These are phyloP conservation scores for Penicillium verrucosum DNA, from an alignment of 2,329 filamentous ascomycete genomes.

Conservation along the genomic window DNA sequence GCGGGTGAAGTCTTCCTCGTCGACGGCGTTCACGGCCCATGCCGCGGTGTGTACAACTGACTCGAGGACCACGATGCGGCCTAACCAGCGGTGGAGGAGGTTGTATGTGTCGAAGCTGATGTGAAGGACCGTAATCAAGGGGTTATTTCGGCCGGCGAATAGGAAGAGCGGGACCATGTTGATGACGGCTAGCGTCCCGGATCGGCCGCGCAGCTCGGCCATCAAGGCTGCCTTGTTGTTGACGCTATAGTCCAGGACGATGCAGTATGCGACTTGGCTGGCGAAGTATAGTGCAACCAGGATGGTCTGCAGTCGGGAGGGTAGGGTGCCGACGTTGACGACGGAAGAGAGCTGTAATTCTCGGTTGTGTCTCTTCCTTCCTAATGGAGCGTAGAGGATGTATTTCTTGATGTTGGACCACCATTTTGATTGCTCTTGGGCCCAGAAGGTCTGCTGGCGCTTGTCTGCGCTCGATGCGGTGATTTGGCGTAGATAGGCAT, in stretches of 20 bases:
- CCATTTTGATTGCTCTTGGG: conserved; percentile 38
- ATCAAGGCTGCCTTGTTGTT: conserved; percentile 56
- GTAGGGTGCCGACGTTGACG: conserved; percentile 71
- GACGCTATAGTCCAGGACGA: conserved; percentile 42
- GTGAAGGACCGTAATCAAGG: conserved; percentile 73
- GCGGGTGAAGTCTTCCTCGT: conserved; percentile 32
- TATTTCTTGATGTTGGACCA: conserved; percentile 49
- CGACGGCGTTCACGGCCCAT: conserved; percentile 70
- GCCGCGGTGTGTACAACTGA: conserved; percentile 66
- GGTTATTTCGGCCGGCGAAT: conserved; percentile 89
- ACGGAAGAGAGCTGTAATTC: conserved; percentile 67
- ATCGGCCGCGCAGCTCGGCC: conserved; percentile 80
- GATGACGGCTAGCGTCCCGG: conserved; percentile 76
- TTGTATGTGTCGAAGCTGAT: conserved; percentile 98
- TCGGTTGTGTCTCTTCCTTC: conserved; percentile 71
- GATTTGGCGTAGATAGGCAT: conserved; percentile 46
- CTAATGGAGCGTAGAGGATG: conserved; percentile 61
- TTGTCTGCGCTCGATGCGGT: conserved; percentile 37
- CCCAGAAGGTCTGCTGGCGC: conserved; percentile 46
- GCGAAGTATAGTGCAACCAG: conserved; percentile 66
- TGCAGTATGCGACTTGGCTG: conserved; percentile 73
- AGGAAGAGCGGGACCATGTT: conserved; percentile 92
- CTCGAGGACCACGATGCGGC: conserved; percentile 70
- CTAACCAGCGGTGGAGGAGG: conserved; percentile 79
- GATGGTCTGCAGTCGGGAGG: conserved; percentile 71